Evolutionary conservation across 768 basidiomycete genomes (phyloP), one percentile per base, ranked within the genome.

Genomic region (Hericium coralloides): DNA sequence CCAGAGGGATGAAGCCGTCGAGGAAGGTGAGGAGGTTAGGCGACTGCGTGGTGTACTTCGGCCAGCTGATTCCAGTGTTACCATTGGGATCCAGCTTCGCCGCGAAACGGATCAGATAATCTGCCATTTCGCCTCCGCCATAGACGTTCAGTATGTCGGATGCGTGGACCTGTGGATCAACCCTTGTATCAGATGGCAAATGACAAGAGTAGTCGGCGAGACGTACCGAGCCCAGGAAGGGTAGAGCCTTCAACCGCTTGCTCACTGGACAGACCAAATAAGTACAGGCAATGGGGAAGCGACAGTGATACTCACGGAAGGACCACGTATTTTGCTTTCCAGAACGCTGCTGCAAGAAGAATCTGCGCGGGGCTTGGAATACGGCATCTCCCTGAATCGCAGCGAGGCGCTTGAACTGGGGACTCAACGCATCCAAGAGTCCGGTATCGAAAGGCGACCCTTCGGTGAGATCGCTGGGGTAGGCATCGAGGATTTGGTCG

Each of bases 351-450:
- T 69, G 49, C 18, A 75, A 60, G 56, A 74, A 68, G 54, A 67
- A 71, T 15, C 74, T 67, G 3, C 73, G 68, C 23, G 67, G 68
- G 9, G 65, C 69, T 31, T 73, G 67, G 59, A 74, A 74, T 12
- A 57, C 52, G 6, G 65, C 49, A 57, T 77, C 75, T 1, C 75
- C 74, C 48, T 67, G 67, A 14, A 74, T 56, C 0, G 73, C 71
- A 1, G 74, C 69, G 7, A 75, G 56, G 3, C 76, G 70, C 57
- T 76, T 76, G 61, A 65, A 76, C 60, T 77, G 53, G 3, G 74
- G 73, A 2, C 73, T 73, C 48, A 41, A 7, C 12, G 53, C 31
- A 36, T 59, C 39, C 15, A 49, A 18, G 4, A 15, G 9, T 26
- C 66, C 68, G 6, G 71, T 67, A 12, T 62, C 60, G 49, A 64